phyloP scores from a whole-genome alignment of 2,329 filamentous ascomycete genomes.

The Cercospora nicotianae region DNA sequence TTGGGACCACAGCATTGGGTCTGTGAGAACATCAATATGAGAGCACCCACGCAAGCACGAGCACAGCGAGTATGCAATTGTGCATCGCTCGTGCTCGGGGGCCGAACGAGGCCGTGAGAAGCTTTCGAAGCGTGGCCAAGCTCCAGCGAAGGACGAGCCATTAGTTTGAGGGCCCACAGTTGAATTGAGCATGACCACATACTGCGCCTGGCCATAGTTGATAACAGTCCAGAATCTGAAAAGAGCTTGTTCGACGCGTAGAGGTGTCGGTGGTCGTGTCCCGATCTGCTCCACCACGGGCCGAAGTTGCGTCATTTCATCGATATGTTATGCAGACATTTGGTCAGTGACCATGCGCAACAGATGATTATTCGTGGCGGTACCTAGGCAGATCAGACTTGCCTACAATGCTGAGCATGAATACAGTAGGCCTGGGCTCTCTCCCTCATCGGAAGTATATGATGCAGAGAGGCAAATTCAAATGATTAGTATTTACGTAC shows the following conservation, averaged over 20 bases:
- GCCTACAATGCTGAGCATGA: not conserved
- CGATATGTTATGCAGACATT: not conserved
- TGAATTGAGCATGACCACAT: not conserved
- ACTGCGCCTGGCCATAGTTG: not conserved
- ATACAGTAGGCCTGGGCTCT: too few species aligned
- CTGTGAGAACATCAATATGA: not conserved
- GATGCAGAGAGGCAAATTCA: too few species aligned
- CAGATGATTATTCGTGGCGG: too few species aligned
- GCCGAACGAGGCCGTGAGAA: conserved; percentile 1
- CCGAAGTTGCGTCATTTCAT: not conserved
- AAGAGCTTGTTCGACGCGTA: not conserved
- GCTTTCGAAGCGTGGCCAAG: not conserved
- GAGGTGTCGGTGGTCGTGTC: not conserved
- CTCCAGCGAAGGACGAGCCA: not conserved
- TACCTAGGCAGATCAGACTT: not conserved
- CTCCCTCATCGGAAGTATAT: too few species aligned
- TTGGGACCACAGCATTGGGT: not conserved
- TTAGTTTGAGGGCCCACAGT: not conserved
- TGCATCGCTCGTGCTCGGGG: conserved; percentile 8
- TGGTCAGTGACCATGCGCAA: too few species aligned
- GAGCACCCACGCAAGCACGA: not conserved
- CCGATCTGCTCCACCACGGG: not conserved
- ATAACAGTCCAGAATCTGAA: not conserved
- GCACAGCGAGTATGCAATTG: not conserved
- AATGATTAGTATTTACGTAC: too few species aligned